A percentile compares a stretch with the other conserved stretches of the same genome.
Conservation (phyloP, 1,139 yeast species). For the Kurtzmaniella natalensis region DNA sequence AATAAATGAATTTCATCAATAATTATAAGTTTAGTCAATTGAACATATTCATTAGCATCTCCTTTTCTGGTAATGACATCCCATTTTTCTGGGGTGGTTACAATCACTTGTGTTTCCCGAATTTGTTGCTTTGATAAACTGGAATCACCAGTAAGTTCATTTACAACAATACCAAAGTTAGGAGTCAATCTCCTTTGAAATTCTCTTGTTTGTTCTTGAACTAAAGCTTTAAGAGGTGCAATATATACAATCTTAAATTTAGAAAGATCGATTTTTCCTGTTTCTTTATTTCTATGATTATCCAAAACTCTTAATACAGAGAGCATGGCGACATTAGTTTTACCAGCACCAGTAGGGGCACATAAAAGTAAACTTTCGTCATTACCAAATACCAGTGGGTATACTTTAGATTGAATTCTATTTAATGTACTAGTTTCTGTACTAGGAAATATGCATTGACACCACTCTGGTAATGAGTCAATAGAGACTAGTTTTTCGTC, state of each 20-base stretch:
- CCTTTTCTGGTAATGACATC: conserved; percentile 85
- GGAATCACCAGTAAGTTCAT: conserved; percentile 90
- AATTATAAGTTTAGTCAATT: conserved; percentile 66
- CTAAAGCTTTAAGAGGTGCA: conserved; percentile 93
- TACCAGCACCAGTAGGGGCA: conserved; percentile 99
- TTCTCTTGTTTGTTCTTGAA: conserved; percentile 91
- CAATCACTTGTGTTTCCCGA: conserved; percentile 72
- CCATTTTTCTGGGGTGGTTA: conserved; percentile 97
- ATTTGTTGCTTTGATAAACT: conserved; percentile 76
- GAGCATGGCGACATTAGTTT: conserved; percentile 90
- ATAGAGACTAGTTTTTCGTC: conserved; percentile 55
- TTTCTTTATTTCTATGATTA: conserved; percentile 43
- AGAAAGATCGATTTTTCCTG: conserved; percentile 48
- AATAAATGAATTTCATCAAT: conserved; percentile 91
- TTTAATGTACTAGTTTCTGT: conserved; percentile 66
- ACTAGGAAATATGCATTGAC: conserved; percentile 68
- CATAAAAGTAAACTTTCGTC: conserved; percentile 78
- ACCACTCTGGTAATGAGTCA: conserved; percentile 74
- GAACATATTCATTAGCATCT: conserved; percentile 55
- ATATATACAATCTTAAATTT: conserved; percentile 80
- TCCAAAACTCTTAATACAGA: conserved; percentile 62
- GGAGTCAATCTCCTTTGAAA: conserved; percentile 63
- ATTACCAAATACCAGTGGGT: conserved; percentile 65
- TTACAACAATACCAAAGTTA: conserved; percentile 66
- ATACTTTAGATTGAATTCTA: conserved; percentile 79